Evolutionary conservation across 306 rosid genomes (phyloP).

Genomic region (Begonia peltatifolia): DNA sequence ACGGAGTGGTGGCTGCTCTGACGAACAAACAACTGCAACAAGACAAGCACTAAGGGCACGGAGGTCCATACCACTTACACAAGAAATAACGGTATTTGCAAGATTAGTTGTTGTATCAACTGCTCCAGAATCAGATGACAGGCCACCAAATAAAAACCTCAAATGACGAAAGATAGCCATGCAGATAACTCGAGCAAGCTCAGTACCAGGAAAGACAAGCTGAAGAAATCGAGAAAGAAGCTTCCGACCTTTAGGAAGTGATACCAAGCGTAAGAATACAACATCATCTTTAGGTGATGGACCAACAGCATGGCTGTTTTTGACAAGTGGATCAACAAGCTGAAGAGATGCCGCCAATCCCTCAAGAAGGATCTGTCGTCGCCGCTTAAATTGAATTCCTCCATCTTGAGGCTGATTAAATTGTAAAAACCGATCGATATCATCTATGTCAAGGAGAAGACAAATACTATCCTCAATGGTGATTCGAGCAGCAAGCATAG

Average conservation of each 20-base stretch:
- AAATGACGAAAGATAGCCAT: constrained; percentile 90
- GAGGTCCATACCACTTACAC: constrained; percentile 68
- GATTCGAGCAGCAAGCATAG: constrained; percentile 90
- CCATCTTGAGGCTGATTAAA: constrained; percentile 79
- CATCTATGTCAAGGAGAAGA: constrained; percentile 91
- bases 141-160: constrained; percentile 71
- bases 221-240: constrained; percentile 61
- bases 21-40: constrained; percentile 83
- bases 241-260: constrained; percentile 85
- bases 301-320: constrained; percentile 46
- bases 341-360: constrained; percentile 79
- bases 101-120: constrained; percentile 53
- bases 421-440: constrained; percentile 80
- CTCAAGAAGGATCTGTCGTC: constrained; percentile 62
- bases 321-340: constrained; percentile 73
- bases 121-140: constrained; percentile 55
- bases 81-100: constrained; percentile 51
- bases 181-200: constrained; percentile 76
- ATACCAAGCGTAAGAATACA: constrained; percentile 66
- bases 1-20: constrained; percentile 83
- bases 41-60: constrained; percentile 84
- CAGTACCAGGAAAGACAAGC: constrained; percentile 61
- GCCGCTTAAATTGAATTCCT: constrained; percentile 47
- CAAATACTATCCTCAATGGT: constrained; percentile 83
- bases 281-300: constrained; percentile 69